phyloP scores from a whole-genome alignment of 2,329 filamentous ascomycete genomes.

The Bipolaris cookei region DNA sequence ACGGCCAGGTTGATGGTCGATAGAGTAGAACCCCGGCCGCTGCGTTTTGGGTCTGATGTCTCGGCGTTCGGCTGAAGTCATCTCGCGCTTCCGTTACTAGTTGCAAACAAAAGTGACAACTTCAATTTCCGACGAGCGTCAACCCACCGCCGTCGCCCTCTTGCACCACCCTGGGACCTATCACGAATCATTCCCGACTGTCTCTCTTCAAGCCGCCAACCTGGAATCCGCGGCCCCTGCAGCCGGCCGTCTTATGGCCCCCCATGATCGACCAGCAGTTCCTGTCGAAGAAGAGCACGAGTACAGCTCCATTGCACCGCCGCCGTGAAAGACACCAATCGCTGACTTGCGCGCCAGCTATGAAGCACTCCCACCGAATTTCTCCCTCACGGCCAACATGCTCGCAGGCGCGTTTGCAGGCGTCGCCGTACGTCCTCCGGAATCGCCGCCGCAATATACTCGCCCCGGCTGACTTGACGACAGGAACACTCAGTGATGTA shows the following conservation, averaged over 20 bases:
- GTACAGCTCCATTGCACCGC: constrained; percentile 37
- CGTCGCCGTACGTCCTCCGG: constrained; percentile 73
- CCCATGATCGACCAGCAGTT: constrained; percentile 48
- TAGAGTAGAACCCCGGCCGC: constrained; percentile 9
- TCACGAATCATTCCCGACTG: constrained; percentile 5
- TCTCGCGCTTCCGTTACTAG: constrained; percentile 30
- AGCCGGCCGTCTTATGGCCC: constrained; percentile 50
- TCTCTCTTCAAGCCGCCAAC: constrained; percentile 32
- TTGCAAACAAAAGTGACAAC: constrained; percentile 40
- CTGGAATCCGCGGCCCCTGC: constrained; percentile 47
- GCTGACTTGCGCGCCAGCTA: constrained; percentile 63
- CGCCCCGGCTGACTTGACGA: constrained; percentile 32
- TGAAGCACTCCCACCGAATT: constrained; percentile 92
- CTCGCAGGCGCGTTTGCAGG: constrained; percentile 94
- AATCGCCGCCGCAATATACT: constrained; percentile 17
- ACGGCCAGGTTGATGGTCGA: constrained; percentile 6
- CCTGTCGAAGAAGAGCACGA: constrained; percentile 50
- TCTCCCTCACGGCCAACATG: constrained; percentile 94
- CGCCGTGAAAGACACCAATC: constrained; percentile 7
- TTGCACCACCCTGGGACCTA: constrained; percentile 14
- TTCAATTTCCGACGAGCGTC: constrained; percentile 24
- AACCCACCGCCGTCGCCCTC: constrained; percentile 20
- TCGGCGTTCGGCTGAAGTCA: constrained; percentile 37
- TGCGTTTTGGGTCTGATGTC: constrained; percentile 27
- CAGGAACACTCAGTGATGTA: constrained; percentile 99